Percentiles rank a stretch among this genome's conserved stretches.
These are phyloP conservation scores for Zygosaccharomyces pseudorouxii DNA, from an alignment of 805 yeast genomes.

Conservation along the genomic window DNA sequence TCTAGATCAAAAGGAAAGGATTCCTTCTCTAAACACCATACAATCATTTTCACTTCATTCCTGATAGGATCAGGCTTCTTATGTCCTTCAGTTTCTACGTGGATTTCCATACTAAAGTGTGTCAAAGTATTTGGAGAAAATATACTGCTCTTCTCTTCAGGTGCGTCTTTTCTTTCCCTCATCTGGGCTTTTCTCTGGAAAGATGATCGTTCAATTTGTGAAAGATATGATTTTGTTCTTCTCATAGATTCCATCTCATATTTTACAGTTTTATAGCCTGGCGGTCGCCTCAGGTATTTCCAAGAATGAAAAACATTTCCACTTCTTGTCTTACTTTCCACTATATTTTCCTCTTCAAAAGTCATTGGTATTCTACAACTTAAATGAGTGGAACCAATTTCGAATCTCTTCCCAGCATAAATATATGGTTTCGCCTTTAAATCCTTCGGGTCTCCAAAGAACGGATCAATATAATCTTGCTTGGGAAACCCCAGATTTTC, in stretches of 20 bases:
- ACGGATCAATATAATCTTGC: constrained; percentile 58
- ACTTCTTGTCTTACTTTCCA: constrained; percentile 4
- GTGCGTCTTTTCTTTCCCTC: constrained; percentile 19
- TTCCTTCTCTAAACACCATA: constrained; percentile 57
- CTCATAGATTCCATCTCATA: constrained; percentile 10
- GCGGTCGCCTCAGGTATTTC: constrained; percentile 49
- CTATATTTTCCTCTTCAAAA: constrained; percentile 18
- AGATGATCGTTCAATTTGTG: constrained; percentile 52
- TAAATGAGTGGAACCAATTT: constrained; percentile 40
- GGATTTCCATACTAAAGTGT: constrained; percentile 63
- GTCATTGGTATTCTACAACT: constrained; percentile 32
- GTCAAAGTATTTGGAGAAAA: constrained; percentile 46
- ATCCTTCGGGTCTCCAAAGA: constrained; percentile 51
- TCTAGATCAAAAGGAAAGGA: constrained; percentile 34
- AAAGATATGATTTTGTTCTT: constrained; percentile 26
- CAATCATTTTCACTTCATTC: constrained; percentile 56
- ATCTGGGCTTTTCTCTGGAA: constrained; percentile 29
- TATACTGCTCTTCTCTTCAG: constrained; percentile 35
- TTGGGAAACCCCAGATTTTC: constrained; percentile 46
- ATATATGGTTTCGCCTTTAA: constrained; percentile 50
- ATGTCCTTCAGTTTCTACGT: constrained; percentile 49
- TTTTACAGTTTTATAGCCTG: constrained; percentile 39
- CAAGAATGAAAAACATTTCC: constrained; percentile 29
- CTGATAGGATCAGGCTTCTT: constrained; percentile 57
- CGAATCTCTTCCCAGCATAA: constrained; percentile 63